phyloP scores from a whole-genome alignment of 768 basidiomycete species.

The Agaricus subrufescens region DNA sequence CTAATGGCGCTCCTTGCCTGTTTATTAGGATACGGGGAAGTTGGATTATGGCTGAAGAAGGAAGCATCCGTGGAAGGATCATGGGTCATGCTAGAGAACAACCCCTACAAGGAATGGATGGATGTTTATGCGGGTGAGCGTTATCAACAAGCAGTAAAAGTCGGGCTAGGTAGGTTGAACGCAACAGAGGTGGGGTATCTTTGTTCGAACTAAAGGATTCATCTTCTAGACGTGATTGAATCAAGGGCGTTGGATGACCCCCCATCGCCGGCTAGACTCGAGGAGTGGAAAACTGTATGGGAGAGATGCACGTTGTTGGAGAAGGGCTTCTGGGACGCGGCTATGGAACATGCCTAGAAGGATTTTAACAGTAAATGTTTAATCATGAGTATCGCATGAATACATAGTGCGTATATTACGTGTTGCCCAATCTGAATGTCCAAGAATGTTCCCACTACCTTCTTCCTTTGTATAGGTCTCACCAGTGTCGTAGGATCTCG shows the following conservation, averaged over 20 bases:
- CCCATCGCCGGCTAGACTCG: conserved; percentile 53
- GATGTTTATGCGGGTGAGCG: conserved; percentile 71
- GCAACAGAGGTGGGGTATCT: not conserved
- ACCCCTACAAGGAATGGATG: conserved; percentile 75
- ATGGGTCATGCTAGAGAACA: conserved; percentile 59
- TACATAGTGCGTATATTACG: no score
- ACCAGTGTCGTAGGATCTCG: no score
- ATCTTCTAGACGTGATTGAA: conserved; percentile 69
- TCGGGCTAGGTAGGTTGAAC: conserved; percentile 62
- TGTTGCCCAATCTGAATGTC: no score
- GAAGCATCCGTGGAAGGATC: conserved; percentile 40
- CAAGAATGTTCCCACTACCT: no score
- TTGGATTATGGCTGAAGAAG: conserved; percentile 77
- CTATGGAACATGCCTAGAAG: conserved; percentile 26
- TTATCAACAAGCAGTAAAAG: conserved; percentile 69
- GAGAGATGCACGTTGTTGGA: conserved; percentile 72
- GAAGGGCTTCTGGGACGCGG: conserved; percentile 82
- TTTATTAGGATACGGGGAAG: conserved; percentile 88
- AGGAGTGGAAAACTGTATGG: conserved; percentile 72
- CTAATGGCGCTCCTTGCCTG: conserved; percentile 84
- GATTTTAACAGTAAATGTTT: not conserved
- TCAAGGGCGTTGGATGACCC: conserved; percentile 52
- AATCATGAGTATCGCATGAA: not conserved
- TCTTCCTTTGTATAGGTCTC: no score
- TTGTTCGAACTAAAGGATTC: not conserved